Percentiles rank a stretch among this genome's conserved stretches.
Evolutionary conservation across 768 basidiomycete species (phyloP).

Genomic region (Glaciozyma antarctica): DNA sequence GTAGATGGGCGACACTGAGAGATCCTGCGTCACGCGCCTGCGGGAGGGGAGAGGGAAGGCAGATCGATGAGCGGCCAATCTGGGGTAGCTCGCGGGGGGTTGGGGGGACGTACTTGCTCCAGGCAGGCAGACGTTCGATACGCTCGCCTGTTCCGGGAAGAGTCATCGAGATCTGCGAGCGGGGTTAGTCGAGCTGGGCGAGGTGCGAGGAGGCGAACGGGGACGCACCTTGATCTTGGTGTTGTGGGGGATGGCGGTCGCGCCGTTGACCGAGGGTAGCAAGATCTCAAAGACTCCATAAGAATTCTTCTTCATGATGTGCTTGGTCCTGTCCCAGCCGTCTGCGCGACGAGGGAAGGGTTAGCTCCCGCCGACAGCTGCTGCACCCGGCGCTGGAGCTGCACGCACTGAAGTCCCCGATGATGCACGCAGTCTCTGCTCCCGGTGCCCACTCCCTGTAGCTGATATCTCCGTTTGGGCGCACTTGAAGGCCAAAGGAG

Average conservation of each 20-base stretch:
- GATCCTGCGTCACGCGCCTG: slow-evolving; percentile 82
- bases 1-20: slow-evolving; percentile 77
- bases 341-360: slow-evolving; percentile 47
- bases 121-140: slow-evolving; percentile 84
- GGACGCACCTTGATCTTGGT: slow-evolving; percentile 76
- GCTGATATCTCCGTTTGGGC: slow-evolving; percentile 55
- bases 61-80: background rate
- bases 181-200: background rate
- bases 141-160: slow-evolving; percentile 57
- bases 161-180: slow-evolving; percentile 69
- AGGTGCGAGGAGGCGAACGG: background rate
- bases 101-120: slow-evolving; percentile 52
- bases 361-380: background rate
- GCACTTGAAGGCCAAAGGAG: slow-evolving; percentile 63
- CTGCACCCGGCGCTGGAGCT: background rate
- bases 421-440: slow-evolving; percentile 67
- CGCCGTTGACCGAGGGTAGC: slow-evolving; percentile 59
- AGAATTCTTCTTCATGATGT: slow-evolving; percentile 72
- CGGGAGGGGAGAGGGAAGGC: background rate
- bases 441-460: slow-evolving; percentile 98
- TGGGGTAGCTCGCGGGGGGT: background rate
- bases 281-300: slow-evolving; percentile 86
- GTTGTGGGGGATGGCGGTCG: slow-evolving; percentile 82
- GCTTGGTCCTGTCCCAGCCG: slow-evolving; percentile 71
- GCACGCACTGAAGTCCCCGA: slow-evolving; percentile 91